A percentile compares a stretch with the other conserved stretches of the same genome.
phyloP scores from a whole-genome alignment of 1,284 basidiomycete species.

The Austroboletus olivaceoglutinosus region DNA sequence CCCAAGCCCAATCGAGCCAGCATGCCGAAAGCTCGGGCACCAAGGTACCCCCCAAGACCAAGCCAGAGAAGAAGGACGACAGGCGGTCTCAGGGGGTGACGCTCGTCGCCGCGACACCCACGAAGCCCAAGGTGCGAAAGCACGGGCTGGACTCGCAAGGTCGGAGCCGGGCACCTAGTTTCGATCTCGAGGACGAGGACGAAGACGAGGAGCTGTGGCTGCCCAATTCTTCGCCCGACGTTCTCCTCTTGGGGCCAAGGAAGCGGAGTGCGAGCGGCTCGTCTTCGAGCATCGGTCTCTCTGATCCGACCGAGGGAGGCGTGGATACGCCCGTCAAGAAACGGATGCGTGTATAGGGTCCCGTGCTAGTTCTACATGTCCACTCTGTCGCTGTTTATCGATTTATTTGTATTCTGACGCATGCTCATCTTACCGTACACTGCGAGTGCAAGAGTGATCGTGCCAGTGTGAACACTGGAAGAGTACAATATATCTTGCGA shows the following conservation, averaged over 20 bases:
- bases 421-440: no score
- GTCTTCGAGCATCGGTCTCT: slow-evolving; percentile 24
- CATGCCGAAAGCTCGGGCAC: not conserved
- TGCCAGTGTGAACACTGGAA: no score
- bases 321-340: slow-evolving; percentile 27
- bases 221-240: slow-evolving; percentile 28
- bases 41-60: slow-evolving; percentile 11
- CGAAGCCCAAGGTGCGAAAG: slow-evolving; percentile 37
- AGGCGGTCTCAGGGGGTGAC: slow-evolving; percentile 38
- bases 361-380: no score
- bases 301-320: slow-evolving; percentile 16
- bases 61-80: slow-evolving; percentile 3
- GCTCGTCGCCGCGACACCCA: slow-evolving; percentile 60
- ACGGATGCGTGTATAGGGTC: slow-evolving; percentile 21
- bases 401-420: no score
- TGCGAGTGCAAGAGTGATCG: no score
- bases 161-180: not conserved
- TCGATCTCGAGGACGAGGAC: slow-evolving; percentile 2
- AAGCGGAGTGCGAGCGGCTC: slow-evolving; percentile 26
- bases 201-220: slow-evolving; percentile 31
- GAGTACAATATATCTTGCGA: no score
- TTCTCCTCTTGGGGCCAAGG: slow-evolving; percentile 20
- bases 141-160: not conserved
- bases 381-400: no score
- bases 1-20: slow-evolving; percentile 10